Base-by-base conservation (phyloP, 768 basidiomycete genomes). In the Pleurotus sapidus region DNA sequence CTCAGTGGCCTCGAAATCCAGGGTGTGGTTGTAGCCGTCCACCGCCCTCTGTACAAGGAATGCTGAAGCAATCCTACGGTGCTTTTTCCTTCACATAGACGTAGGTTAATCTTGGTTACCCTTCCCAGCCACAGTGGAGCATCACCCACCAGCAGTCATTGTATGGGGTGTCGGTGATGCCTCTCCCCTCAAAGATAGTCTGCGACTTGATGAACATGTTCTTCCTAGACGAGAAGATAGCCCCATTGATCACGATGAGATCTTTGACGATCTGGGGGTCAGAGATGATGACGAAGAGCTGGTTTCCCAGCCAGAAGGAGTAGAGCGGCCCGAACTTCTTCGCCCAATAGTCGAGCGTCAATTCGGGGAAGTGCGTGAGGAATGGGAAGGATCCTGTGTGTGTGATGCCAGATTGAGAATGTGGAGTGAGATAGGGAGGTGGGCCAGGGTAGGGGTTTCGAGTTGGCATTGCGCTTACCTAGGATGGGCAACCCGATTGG, bases 191-290 rank as follows among this genome's bases (percentile, higher is more conserved):
- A 23, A 81, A 72, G 57, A 81, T 75, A 18, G 72, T 77, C 58
- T 77, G 70, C 14, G 68, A 71, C 62, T 81, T 80, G 39, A 79
- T 64, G 63, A 76, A 80, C 63, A 71, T 73, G 27, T 72, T 67
- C 59, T 78, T 79, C n/a, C 79, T 67, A 7, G 74, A 75, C n/a
- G 79, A 80, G 59, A 79, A 81, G n/a, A 75, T 68, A 8, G 76
- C 66, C 43, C 79, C 76, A 46, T 79, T 77, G 15, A 71, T 72
- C 20, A 79, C 73, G 61, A 79, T 64, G 25, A 81, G 67, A 56
- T 80, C 78, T 47, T 74, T 74, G 0, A 72, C 78, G 12, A 80
- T 70, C 23, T 68, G 65, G 3, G 78, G 72, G 60, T 78, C 77
- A 4, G 77, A 79, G 37, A 81, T 56, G 42, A 78, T 65, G 48